Conservation (phyloP, 305 asterid species). For the Solanum hybrid region DNA sequence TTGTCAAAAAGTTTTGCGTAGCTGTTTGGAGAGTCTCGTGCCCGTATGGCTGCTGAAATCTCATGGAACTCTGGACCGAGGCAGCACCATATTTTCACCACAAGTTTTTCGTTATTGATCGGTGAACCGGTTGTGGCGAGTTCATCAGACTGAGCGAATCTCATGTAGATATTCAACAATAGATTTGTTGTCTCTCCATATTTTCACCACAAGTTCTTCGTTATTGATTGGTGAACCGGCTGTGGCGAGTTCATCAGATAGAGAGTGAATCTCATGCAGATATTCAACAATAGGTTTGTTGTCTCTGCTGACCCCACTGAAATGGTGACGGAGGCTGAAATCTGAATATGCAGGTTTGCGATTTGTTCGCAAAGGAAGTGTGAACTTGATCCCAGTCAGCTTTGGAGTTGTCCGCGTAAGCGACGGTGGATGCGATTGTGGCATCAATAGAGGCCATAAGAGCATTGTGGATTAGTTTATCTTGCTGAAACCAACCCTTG, state of each 20-base stretch:
- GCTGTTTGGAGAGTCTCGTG: not conserved
- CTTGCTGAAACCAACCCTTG: not conserved
- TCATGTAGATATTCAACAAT: not conserved
- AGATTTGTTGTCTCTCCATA: not conserved
- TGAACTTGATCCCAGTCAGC: not conserved
- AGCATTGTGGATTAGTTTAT: not conserved
- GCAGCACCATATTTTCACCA: not conserved
- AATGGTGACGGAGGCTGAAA: not conserved
- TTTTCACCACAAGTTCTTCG: not conserved
- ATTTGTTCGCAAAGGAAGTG: not conserved
- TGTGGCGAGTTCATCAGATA: not conserved
- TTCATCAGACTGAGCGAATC: not conserved
- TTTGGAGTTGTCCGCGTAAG: not conserved
- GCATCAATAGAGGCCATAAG: not conserved
- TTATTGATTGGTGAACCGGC: not conserved
- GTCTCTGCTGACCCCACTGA: not conserved
- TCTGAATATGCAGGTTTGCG: not conserved
- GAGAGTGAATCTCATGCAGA: not conserved
- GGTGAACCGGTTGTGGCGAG: not conserved
- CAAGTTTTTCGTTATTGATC: not conserved
- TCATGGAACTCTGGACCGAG: not conserved
- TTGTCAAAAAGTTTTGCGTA: not conserved
- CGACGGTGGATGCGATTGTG: not conserved
- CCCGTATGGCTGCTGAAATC: not conserved
- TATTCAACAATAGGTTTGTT: not conserved